Conservation (phyloP, 139 green algal genomes). For the Closterium sp. region DNA sequence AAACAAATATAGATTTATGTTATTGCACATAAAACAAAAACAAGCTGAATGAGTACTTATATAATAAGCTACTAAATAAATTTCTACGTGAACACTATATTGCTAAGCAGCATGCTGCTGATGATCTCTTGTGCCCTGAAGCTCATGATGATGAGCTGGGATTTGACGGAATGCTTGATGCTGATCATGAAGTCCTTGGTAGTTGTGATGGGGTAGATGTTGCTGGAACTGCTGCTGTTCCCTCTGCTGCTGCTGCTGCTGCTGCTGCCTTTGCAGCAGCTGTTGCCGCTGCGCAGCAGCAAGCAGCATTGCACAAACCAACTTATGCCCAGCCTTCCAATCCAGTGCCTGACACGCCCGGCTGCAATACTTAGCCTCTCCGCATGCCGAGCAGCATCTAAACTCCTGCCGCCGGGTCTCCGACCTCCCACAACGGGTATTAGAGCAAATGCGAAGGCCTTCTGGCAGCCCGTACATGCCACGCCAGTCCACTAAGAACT, state of each 20-base stretch:
- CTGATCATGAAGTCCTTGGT: no score
- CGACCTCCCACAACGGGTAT: constrained; percentile 22
- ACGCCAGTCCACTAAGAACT: constrained; percentile 36
- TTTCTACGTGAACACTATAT: no score
- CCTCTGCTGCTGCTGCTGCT: not conserved
- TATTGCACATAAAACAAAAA: no score
- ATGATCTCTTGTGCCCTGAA: not conserved
- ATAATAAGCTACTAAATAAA: no score
- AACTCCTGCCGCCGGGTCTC: constrained; percentile 52
- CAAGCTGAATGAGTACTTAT: no score
- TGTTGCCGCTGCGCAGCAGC: not conserved
- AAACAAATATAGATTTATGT: no score
- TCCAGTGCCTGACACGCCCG: constrained; percentile 35
- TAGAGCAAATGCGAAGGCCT: constrained; percentile 38
- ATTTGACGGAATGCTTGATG: not conserved
- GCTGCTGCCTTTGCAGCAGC: not conserved
- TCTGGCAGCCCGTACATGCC: not conserved
- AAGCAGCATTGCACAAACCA: constrained; percentile 10
- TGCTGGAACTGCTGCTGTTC: not conserved
- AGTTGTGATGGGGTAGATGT: not conserved
- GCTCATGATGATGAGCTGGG: not conserved
- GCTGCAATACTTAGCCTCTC: constrained; percentile 43
- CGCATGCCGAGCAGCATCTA: constrained; percentile 44
- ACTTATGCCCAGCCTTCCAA: constrained; percentile 43
- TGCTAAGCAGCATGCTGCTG: not conserved